These are phyloP conservation scores for Crepidotus sp. DNA, from an alignment of 1,284 basidiomycete genomes.

Conservation along the genomic window DNA sequence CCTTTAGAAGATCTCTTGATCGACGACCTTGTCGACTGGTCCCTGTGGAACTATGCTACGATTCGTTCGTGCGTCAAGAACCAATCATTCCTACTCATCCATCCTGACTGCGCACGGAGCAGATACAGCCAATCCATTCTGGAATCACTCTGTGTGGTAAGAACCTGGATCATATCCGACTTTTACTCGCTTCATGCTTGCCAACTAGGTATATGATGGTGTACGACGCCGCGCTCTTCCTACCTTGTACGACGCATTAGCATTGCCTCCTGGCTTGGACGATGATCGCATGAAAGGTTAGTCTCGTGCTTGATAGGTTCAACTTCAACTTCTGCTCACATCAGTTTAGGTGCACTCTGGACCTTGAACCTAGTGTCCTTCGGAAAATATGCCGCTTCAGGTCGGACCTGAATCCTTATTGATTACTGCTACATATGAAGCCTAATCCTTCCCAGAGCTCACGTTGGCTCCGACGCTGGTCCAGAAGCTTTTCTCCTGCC, in stretches of 20 bases:
- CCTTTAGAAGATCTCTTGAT: slow-evolving; percentile 70
- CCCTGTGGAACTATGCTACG: slow-evolving; percentile 75
- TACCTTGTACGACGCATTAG: slow-evolving; percentile 60
- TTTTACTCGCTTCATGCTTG: slow-evolving; percentile 1
- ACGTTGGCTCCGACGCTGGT: slow-evolving; percentile 42
- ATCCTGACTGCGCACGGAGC: background rate
- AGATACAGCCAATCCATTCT: slow-evolving; percentile 55
- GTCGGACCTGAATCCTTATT: background rate
- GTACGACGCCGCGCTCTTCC: slow-evolving; percentile 59
- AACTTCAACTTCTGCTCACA: background rate
- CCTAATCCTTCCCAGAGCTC: slow-evolving; percentile 27
- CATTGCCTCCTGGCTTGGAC: slow-evolving; percentile 65
- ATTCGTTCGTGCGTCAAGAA: slow-evolving; percentile 42
- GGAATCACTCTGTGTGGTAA: slow-evolving; percentile 43
- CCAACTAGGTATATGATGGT: slow-evolving; percentile 66
- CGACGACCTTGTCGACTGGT: slow-evolving; percentile 77
- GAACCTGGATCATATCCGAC: slow-evolving; percentile 11
- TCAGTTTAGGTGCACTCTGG: slow-evolving; percentile 58
- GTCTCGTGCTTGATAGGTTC: background rate
- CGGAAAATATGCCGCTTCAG: slow-evolving; percentile 51
- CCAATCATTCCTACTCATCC: background rate
- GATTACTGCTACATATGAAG: background rate
- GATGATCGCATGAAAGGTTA: slow-evolving; percentile 81
- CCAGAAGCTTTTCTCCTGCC: slow-evolving; percentile 48
- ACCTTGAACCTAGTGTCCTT: slow-evolving; percentile 64